Evolutionary conservation across 805 yeast species (phyloP), one percentile per base, ranked within the genome.

Genomic region (Hanseniaspora pseudoguilliermondii): DNA sequence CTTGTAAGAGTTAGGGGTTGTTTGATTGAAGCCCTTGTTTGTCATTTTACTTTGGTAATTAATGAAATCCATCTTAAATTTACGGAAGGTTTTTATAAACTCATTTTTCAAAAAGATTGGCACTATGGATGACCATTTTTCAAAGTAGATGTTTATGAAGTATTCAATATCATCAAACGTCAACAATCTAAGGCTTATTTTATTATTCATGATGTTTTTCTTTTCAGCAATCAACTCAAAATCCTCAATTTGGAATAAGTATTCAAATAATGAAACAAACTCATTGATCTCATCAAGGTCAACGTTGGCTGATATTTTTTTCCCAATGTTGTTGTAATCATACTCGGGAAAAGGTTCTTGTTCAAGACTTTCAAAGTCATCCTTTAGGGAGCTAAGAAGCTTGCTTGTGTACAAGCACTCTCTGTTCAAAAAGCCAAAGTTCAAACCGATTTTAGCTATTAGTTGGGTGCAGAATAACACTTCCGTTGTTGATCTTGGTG

Each of bases 401-500:
- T 82, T 77, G 5, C 89, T 88, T 0, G 91, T 80, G 56, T 81
- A 69, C 15, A 80, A 72, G n/a, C 88, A 82, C 1, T 86, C 82
- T 59, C 78, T 80, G 0, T 88, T 82, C 51, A 80, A 77, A 65
- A 82, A 82, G 0, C 93, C 91, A 66, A 81, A 84, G 1, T 75
- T 78, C 61, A 81, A 81, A 57, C 87, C 83, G 50, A 85, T 75
- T 56, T 80, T 77, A 6, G 88, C 85, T 58, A 85, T 69, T 50
- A 85, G 67, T 8, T 86, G 80, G 0, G 93, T 91, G 39, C 83
- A 80, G 61, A 84, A 83, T 43, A 85, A 69, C 0, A 88, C 84
- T 64, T 85, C 93, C 61, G 83, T 90, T 0, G 91, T 84, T 18
- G 85, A 78, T 64, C 93, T 71, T 7, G 91, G 93, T 10, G 83